Base-by-base conservation (phyloP, 192 early-diverging fungal species). In the Polychytrium aggregatum region DNA sequence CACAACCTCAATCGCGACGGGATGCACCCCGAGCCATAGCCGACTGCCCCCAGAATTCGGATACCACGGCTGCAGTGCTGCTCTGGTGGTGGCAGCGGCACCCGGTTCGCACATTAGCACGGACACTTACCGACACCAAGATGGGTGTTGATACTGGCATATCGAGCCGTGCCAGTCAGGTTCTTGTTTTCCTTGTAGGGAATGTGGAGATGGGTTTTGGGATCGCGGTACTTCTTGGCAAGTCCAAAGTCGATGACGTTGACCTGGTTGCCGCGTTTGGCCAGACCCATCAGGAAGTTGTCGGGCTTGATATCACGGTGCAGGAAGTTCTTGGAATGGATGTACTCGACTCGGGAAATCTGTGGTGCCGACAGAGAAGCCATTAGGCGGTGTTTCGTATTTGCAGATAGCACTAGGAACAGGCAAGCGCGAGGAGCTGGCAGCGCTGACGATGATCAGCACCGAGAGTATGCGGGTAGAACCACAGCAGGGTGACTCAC, bases 111-210 rank as follows among this genome's bases (percentile, higher is more conserved):
- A n/a, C n/a, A n/a, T n/a, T n/a, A n/a, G n/a, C n/a, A 7, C 24
- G 16, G 13, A 3, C 4, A 50, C 55, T 13, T 35, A 59, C 57
- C 57, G 29, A 59, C 57, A 24, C 57, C 94, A 24, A 96, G 72
- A 62, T 98, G 94, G 18, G 94, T 98, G 70, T 98, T 91, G 61
- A 96, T 96, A 59, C 83, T 86, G 91, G 95, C 95, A 67, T 98
- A 98, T 40, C 94, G 84, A 11, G 94, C 94, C 18, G 94, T 98
- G 37, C 94, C 94, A 37, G 84, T 86, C 27, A 98, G 67, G 57
- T 76, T 83, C 71, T 94, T 96, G 48, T 91, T 81, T 71, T 98
- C 94, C 29, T 90, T 76, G 68, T 90, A 98, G 36, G 94, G 92
- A 59, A 98, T 98, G 74, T 98, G 94, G 56, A 88, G 82, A 59